Conservation (phyloP, 148 eudicot genomes). For the Salicornia ramosissima region DNA sequence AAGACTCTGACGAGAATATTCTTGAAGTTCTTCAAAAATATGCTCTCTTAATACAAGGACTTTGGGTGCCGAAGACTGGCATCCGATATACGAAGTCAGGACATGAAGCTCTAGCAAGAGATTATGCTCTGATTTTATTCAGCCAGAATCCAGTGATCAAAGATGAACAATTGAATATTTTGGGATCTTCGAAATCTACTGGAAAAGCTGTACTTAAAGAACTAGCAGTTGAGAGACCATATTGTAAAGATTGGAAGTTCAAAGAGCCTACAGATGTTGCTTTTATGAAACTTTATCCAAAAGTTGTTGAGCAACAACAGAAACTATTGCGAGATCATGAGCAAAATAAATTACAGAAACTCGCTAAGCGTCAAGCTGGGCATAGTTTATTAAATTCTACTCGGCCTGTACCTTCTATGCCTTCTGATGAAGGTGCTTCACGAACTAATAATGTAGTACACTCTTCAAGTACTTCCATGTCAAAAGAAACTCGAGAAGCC, state of each 20-base stretch:
- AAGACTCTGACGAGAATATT: slow-evolving; percentile 49
- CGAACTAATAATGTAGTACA: slow-evolving; percentile 36
- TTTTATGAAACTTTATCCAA: slow-evolving; percentile 48
- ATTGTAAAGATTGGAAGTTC: slow-evolving; percentile 69
- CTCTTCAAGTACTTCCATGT: slow-evolving; percentile 32
- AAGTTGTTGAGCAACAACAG: slow-evolving; percentile 45
- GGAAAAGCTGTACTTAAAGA: slow-evolving; percentile 35
- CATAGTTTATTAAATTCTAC: slow-evolving; percentile 18
- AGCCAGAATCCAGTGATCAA: slow-evolving; percentile 46
- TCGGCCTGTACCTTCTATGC: slow-evolving; percentile 28
- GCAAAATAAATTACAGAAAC: slow-evolving; percentile 17
- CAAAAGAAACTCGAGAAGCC: slow-evolving; percentile 65
- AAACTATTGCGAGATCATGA: slow-evolving; percentile 37
- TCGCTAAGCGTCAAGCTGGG: slow-evolving; percentile 15
- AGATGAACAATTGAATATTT: slow-evolving; percentile 24
- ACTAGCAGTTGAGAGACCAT: slow-evolving; percentile 54
- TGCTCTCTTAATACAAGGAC: slow-evolving; percentile 77
- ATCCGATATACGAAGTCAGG: slow-evolving; percentile 32
- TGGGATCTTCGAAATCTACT: slow-evolving; percentile 24
- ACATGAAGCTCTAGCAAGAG: slow-evolving; percentile 35
- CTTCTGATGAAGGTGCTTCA: slow-evolving; percentile 28
- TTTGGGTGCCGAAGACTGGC: slow-evolving; percentile 64
- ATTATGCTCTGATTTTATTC: slow-evolving; percentile 51
- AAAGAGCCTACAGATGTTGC: slow-evolving; percentile 49
- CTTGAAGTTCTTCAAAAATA: slow-evolving; percentile 42